Base-by-base conservation (phyloP, 1,139 yeast species). In the Candida sp. region DNA sequence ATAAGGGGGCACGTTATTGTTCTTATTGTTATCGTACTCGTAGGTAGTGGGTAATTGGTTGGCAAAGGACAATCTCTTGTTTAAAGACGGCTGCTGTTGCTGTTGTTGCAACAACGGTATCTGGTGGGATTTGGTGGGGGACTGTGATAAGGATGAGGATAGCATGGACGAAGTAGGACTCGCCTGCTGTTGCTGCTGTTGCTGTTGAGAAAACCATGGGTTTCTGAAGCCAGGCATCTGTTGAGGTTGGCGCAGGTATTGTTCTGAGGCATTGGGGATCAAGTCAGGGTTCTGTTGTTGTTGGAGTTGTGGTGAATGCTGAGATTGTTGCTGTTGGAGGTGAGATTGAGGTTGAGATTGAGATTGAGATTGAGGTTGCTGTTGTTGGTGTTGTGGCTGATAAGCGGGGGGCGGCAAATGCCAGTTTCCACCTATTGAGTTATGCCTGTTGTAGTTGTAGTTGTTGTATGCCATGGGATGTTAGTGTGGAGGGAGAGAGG, bases 21-120 rank as follows among this genome's bases (percentile, higher is more conserved):
- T 47, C 25, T 43, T 38, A 37, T 27, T 17, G 27, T 41, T 44
- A 6, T 31, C 75, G 50, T 73, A 63, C 61, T 82, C 86, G 59
- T 78, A 81, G 1, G 86, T 82, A 3, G 80, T 75, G 30, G 85
- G 84, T 22, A 81, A 66, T 53, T 75, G 79, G 58, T 74, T 76
- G 12, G 80, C 74, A 54, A 75, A 77, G 51, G 69, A 72, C 65
- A 59, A 74, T 58, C 75, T 73, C 53, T 77, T 54, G 32, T 49
- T 54, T 27, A 66, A 74, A 47, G 67, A 66, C 52, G 67, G 65
- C 26, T 17, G 17, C 17, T 48, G 61, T 25, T 65, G 74, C 34
- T 55, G 63, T 49, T 61, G 65, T 46, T 57, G 63, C 50, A 69
- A 58, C 44, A 68, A 53, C 8, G 75, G 70, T 25, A 63, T 58